Base-by-base conservation (phyloP, 2,329 filamentous ascomycete species). In the Curvularia sp. region DNA sequence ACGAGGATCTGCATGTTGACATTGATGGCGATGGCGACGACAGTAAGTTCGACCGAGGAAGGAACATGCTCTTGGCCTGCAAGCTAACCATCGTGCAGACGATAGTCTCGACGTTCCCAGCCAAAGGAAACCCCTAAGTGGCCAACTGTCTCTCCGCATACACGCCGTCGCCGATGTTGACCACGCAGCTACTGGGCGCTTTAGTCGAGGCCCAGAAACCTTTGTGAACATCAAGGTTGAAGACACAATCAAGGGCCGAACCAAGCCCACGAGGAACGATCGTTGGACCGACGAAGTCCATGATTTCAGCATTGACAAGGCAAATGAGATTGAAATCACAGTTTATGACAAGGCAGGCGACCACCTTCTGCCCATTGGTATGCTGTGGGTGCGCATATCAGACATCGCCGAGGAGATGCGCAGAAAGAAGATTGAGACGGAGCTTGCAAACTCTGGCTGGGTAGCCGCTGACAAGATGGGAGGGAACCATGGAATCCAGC, bases 361-460 rank as follows among this genome's bases (percentile, higher is more conserved):
- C 69, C 91, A 96, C 68, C 89, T 93, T 13, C 88, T 96, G 50
- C 95, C 95, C 39, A 97, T 99, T 71, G 95, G 90, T 55, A 88
- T 99, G 84, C 85, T 98, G 13, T 99, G 95, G 95, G 89, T 99
- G 57, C 86, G 95, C 59, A 94, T 99, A 73, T 96, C 95, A 15
- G 95, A 99, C 76, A 96, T 99, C 65, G 92, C 93, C 1, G 95
- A 99, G 75, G 95, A 99, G 78, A 94, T 99, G 85, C 90, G 95
- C 74, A 88, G 93, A 61, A 98, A 98, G 84, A 96, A 90, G 81
- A 96, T 99, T 61, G 95, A 99, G 79, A 90, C 92, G 13, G 95
- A 99, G 74, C 91, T 97, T 75, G 96, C 93, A 77, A 91, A 89
- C 72, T 93, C 92, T 43, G 95, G 94, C 52, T 99, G 95, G 95